Conservation (phyloP, 345 rosid species). For the Melaleuca quinquenervia region DNA sequence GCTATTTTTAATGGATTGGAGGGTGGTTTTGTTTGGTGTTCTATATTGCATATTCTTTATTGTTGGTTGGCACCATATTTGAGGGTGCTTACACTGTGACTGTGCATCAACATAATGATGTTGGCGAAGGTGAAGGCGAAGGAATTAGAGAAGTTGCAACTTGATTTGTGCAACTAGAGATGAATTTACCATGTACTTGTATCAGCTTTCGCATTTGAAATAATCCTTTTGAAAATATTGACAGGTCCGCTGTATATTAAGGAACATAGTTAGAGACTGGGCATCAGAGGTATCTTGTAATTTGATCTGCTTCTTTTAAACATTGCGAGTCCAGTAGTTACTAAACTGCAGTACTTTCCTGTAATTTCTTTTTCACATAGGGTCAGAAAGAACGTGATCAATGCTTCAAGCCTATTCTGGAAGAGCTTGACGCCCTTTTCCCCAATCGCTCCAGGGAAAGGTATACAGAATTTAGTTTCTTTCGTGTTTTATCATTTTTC, state of each 20-base stretch:
- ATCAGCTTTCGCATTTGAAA: neutral
- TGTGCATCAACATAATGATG: neutral
- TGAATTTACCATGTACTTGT: neutral
- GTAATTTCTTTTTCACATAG: conserved; percentile 14
- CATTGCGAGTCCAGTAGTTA: neutral
- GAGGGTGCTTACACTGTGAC: neutral
- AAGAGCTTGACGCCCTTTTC: conserved; percentile 77
- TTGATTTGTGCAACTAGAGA: neutral
- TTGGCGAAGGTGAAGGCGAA: neutral
- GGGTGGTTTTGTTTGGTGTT: neutral
- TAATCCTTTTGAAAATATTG: neutral
- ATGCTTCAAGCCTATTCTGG: conserved; percentile 89
- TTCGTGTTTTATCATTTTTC: neutral
- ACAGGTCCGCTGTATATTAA: conserved; percentile 93
- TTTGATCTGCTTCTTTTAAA: neutral
- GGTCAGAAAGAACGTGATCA: conserved; percentile 83
- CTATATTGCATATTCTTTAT: neutral
- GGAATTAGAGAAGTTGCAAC: neutral
- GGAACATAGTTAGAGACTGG: conserved; percentile 98
- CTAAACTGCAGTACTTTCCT: neutral
- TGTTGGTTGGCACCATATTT: neutral
- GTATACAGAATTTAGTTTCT: conserved; percentile 14
- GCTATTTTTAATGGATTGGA: neutral
- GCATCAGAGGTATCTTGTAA: conserved; percentile 68
- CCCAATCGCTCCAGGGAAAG: conserved; percentile 58